Conservation (phyloP, 2,329 filamentous ascomycete genomes). For the Cordyceps tenuipes region DNA sequence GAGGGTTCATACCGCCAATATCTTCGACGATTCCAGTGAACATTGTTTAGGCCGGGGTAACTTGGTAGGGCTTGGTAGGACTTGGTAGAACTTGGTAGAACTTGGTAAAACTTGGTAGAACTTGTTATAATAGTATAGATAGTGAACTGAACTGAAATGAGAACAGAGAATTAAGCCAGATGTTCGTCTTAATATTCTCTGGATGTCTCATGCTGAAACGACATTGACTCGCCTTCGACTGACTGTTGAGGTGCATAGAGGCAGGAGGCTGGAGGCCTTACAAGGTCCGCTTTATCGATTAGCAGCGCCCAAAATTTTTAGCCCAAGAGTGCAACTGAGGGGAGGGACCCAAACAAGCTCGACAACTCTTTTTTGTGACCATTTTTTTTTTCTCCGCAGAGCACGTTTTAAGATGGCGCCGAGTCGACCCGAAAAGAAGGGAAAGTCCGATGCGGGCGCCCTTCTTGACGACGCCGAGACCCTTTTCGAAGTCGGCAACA, state of each 20-base stretch:
- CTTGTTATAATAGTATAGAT: no score
- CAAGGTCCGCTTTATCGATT: slow-evolving; percentile 11
- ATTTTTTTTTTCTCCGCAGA: neutral
- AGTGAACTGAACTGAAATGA: neutral
- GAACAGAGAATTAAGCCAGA: neutral
- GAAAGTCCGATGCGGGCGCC: slow-evolving; percentile 23
- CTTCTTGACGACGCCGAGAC: slow-evolving; percentile 32
- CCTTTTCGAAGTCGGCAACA: slow-evolving; percentile 33
- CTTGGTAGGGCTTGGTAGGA: no score
- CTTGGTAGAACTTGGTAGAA: no score
- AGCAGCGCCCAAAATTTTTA: slow-evolving; percentile 9
- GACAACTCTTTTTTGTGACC: neutral
- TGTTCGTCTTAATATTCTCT: neutral
- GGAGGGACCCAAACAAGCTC: neutral
- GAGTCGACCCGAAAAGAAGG: slow-evolving; percentile 30
- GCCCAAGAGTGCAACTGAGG: slow-evolving; percentile 6
- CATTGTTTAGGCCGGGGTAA: slow-evolving; percentile 50
- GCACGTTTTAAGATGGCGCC: slow-evolving; percentile 34
- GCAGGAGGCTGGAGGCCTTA: no score
- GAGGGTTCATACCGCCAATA: slow-evolving; percentile 67
- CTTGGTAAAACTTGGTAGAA: no score
- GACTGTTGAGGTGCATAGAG: neutral
- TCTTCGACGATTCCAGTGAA: slow-evolving; percentile 93
- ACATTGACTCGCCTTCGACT: neutral
- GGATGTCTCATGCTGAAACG: neutral